Conservation (phyloP, 2,329 filamentous ascomycete genomes). For the Xylaria sp. region DNA sequence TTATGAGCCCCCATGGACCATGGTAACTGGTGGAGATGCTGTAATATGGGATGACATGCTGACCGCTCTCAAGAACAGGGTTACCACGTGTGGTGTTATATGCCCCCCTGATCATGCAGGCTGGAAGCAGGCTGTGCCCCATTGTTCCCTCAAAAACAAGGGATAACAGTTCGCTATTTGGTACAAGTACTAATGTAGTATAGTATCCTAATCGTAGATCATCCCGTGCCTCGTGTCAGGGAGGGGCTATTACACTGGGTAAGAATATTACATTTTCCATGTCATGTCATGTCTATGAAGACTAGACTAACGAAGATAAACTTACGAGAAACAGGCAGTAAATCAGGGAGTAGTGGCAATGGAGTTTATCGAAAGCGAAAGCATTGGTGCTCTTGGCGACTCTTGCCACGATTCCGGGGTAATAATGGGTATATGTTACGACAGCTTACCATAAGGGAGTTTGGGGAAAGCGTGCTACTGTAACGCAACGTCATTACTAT, state of each 20-base stretch:
- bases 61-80: constrained; percentile 21
- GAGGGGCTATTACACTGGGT: neutral
- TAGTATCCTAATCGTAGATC: neutral
- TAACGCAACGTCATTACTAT: neutral
- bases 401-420: constrained; percentile 12
- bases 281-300: neutral
- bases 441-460: neutral
- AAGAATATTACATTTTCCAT: neutral
- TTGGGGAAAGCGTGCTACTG: neutral
- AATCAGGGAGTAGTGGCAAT: neutral
- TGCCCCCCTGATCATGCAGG: constrained; percentile 8
- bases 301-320: neutral
- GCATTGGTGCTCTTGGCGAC: neutral
- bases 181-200: neutral
- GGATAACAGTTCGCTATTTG: neutral
- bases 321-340: neutral
- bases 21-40: neutral
- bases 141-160: neutral
- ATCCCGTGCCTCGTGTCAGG: neutral
- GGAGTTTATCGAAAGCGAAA: neutral
- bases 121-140: constrained; percentile 8
- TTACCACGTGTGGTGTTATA: constrained; percentile 18
- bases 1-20: neutral
- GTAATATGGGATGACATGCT: constrained; percentile 5
- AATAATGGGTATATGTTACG: neutral